These are phyloP conservation scores for Tricholoma sp. DNA, from an alignment of 768 basidiomycete genomes.

Conservation along the genomic window DNA sequence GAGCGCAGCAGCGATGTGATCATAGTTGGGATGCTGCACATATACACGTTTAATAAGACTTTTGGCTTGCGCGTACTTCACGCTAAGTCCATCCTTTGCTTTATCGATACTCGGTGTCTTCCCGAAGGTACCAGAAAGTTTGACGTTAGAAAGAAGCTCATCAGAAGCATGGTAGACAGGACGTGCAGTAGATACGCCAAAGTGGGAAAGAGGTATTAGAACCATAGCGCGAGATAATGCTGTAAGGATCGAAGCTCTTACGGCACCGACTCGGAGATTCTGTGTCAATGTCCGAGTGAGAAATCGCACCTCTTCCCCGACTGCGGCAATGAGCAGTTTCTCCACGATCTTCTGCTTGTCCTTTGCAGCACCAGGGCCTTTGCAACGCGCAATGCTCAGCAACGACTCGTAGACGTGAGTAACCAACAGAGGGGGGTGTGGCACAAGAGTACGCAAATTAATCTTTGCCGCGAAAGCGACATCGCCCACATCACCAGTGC, in stretches of 20 bases:
- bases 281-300: slow-evolving; percentile 69
- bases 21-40: slow-evolving; percentile 74
- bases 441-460: slow-evolving; percentile 66
- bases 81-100: slow-evolving; percentile 29
- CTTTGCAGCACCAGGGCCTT: slow-evolving; percentile 71
- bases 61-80: slow-evolving; percentile 54
- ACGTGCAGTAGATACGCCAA: slow-evolving; percentile 12
- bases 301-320: slow-evolving; percentile 85
- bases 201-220: slow-evolving; percentile 40
- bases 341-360: slow-evolving; percentile 77
- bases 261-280: slow-evolving; percentile 85
- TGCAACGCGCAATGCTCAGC: slow-evolving; percentile 59
- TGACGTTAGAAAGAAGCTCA: slow-evolving; percentile 22
- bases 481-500: slow-evolving; percentile 81
- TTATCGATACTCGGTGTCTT: slow-evolving; percentile 22
- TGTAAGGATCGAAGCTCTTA: slow-evolving; percentile 74
- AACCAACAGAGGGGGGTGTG: slow-evolving; percentile 64
- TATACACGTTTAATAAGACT: slow-evolving; percentile 65
- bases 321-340: slow-evolving; percentile 76
- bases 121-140: slow-evolving; percentile 7
- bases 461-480: slow-evolving; percentile 84
- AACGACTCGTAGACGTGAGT: slow-evolving; percentile 63
- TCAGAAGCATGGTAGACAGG: slow-evolving; percentile 20
- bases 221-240: slow-evolving; percentile 78
- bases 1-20: slow-evolving; percentile 59